Evolutionary conservation across 1,139 yeast genomes (phyloP).

Genomic region (Arxiozyma bovina): DNA sequence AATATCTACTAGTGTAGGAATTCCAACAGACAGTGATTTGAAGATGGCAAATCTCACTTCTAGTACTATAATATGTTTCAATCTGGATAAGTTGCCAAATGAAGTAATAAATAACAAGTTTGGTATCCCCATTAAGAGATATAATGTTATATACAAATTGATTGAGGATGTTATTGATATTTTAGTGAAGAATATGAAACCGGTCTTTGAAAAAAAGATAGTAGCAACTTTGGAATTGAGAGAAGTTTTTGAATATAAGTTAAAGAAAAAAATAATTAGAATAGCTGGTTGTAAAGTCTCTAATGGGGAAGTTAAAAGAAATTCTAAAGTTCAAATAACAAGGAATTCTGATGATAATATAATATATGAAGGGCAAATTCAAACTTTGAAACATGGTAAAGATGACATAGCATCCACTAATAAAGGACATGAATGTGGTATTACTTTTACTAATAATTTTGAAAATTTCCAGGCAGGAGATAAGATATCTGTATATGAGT

Average conservation of each 20-base stretch:
- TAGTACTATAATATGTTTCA: slow-evolving; percentile 73
- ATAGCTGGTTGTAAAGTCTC: slow-evolving; percentile 88
- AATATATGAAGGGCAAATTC: slow-evolving; percentile 59
- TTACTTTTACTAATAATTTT: slow-evolving; percentile 59
- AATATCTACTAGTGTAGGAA: slow-evolving; percentile 70
- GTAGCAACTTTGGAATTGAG: slow-evolving; percentile 62
- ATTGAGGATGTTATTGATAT: slow-evolving; percentile 73
- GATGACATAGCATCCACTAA: slow-evolving; percentile 71
- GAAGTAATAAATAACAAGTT: slow-evolving; percentile 56
- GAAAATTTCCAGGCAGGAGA: slow-evolving; percentile 71
- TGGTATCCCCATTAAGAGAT: slow-evolving; percentile 53
- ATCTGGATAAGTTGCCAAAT: slow-evolving; percentile 54
- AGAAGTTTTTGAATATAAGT: slow-evolving; percentile 62
- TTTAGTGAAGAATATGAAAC: slow-evolving; percentile 53
- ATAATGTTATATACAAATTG: slow-evolving; percentile 77
- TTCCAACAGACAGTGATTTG: slow-evolving; percentile 75
- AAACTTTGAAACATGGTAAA: slow-evolving; percentile 72
- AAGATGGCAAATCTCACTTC: slow-evolving; percentile 70
- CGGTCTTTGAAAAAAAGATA: slow-evolving; percentile 59
- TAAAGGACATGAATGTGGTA: slow-evolving; percentile 87
- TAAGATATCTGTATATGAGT: slow-evolving; percentile 63
- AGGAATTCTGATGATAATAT: slow-evolving; percentile 41
- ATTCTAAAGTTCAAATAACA: slow-evolving; percentile 53
- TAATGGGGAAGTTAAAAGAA: slow-evolving; percentile 57
- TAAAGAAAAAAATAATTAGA: slow-evolving; percentile 42